Conservation (phyloP, 2,329 filamentous ascomycete genomes). For the Penicillium concentricum region DNA sequence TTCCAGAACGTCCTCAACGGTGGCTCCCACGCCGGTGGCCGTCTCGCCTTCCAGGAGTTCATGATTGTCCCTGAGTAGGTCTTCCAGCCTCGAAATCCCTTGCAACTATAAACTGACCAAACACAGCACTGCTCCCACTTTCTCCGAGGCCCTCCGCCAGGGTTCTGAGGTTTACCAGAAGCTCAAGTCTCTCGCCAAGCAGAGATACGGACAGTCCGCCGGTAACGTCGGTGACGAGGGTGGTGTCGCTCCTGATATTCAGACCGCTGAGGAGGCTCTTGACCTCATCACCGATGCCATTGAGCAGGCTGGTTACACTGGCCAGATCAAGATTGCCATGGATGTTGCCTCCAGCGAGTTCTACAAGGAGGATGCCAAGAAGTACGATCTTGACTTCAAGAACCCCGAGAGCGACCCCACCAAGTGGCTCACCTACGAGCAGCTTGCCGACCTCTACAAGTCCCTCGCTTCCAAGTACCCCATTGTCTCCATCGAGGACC, state of each 20-base stretch:
- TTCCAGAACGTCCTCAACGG: slow-evolving; percentile 95
- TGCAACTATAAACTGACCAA: slow-evolving; percentile 7
- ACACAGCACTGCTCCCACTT: slow-evolving; percentile 73
- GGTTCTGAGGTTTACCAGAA: slow-evolving; percentile 97
- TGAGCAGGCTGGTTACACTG: slow-evolving; percentile 90
- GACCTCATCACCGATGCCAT: slow-evolving; percentile 95
- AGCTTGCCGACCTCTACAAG: slow-evolving; percentile 90
- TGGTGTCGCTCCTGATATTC: slow-evolving; percentile 98
- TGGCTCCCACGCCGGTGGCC: slow-evolving; percentile 94
- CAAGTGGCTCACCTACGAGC: slow-evolving; percentile 99
- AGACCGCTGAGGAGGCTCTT: slow-evolving; percentile 93
- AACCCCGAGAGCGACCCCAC: slow-evolving; percentile 92
- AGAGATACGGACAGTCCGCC: slow-evolving; percentile 98
- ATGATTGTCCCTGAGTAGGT: slow-evolving; percentile 84
- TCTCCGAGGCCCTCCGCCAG: slow-evolving; percentile 94
- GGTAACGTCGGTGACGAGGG: slow-evolving; percentile 99
- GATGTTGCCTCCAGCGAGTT: slow-evolving; percentile 99
- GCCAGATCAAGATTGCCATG: slow-evolving; percentile 97
- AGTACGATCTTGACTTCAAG: slow-evolving; percentile 99
- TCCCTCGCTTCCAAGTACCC: slow-evolving; percentile 90
- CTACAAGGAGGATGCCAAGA: slow-evolving; percentile 97
- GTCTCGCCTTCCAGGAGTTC: slow-evolving; percentile 93
- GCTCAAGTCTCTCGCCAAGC: slow-evolving; percentile 95
- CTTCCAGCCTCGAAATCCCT: neutral
- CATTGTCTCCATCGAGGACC: slow-evolving; percentile 98